These are phyloP conservation scores for Agastache rugosa DNA, from an alignment of 257 asterid species.

Conservation along the genomic window DNA sequence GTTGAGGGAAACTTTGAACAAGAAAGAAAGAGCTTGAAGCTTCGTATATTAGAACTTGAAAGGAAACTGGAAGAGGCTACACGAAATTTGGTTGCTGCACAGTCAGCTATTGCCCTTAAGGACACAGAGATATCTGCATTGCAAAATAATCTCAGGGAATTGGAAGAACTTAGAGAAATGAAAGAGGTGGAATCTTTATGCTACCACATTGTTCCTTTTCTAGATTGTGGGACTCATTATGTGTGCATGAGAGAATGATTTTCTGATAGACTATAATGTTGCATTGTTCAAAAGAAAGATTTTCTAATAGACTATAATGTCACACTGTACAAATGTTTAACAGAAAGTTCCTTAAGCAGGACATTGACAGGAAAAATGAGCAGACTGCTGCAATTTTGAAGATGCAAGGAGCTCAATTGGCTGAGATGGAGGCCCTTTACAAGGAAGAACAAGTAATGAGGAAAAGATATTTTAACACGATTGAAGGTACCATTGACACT, in stretches of 20 bases:
- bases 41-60: conserved; percentile 74
- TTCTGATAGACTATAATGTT: neutral
- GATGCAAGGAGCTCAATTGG: conserved; percentile 96
- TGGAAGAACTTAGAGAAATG: conserved; percentile 96
- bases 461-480: conserved; percentile 88
- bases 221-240: conserved; percentile 12
- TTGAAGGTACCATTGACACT: conserved; percentile 67
- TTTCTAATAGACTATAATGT: neutral
- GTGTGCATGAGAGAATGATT: neutral
- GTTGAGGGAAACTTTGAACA: conserved; percentile 67
- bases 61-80: conserved; percentile 70
- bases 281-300: neutral
- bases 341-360: conserved; percentile 49
- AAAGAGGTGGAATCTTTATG: conserved; percentile 70
- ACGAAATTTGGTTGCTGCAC: conserved; percentile 52
- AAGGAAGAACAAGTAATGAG: conserved; percentile 92
- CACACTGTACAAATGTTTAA: conserved; percentile 32
- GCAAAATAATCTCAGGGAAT: conserved; percentile 82
- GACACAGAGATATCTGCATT: conserved; percentile 62
- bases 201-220: conserved; percentile 1
- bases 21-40: conserved; percentile 66
- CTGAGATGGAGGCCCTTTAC: conserved; percentile 92
- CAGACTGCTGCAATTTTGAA: conserved; percentile 94
- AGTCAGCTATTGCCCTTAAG: conserved; percentile 64
- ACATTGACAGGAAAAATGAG: conserved; percentile 92